phyloP scores from a whole-genome alignment of 2,329 filamentous ascomycete genomes.

The Ophiocordyceps camponoti-floridani region DNA sequence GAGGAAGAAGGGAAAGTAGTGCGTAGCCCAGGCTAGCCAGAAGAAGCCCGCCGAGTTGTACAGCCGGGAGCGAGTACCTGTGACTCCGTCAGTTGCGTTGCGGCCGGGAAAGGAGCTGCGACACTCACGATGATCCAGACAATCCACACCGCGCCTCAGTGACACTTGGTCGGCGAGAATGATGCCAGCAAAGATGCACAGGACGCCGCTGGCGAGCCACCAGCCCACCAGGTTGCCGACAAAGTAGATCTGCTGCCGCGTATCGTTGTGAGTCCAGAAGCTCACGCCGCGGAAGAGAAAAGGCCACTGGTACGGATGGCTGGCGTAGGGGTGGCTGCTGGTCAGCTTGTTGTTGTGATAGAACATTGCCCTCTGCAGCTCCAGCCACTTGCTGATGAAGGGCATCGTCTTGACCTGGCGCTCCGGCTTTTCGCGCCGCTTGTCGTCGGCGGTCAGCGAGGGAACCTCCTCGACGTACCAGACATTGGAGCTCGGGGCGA shows the following conservation, averaged over 20 bases:
- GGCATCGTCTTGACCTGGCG: constrained; percentile 68
- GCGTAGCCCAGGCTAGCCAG: constrained; percentile 93
- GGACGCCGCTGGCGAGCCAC: constrained; percentile 85
- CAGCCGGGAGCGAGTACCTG: constrained; percentile 75
- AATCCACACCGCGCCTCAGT: constrained; percentile 80
- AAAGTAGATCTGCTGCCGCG: constrained; percentile 95
- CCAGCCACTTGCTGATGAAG: constrained; percentile 88
- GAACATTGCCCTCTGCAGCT: constrained; percentile 97
- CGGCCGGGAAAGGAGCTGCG: neutral
- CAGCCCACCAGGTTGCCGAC: constrained; percentile 91
- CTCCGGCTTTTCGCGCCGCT: constrained; percentile 57
- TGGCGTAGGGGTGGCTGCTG: constrained; percentile 90
- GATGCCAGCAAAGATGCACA: constrained; percentile 88
- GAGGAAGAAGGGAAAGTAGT: constrained; percentile 93
- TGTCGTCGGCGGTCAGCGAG: constrained; percentile 53
- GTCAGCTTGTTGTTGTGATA: constrained; percentile 98
- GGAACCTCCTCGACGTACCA: constrained; percentile 89
- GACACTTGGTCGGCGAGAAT: constrained; percentile 86
- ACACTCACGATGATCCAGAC: constrained; percentile 75
- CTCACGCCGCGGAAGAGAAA: constrained; percentile 93
- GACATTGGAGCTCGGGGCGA: constrained; percentile 74
- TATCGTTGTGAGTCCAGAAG: constrained; percentile 97
- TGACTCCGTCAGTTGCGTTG: constrained; percentile 11
- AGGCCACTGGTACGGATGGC: constrained; percentile 91
- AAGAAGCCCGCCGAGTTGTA: constrained; percentile 99